phyloP scores from a whole-genome alignment of 2,329 filamentous ascomycete genomes.

The Venturia effusa region DNA sequence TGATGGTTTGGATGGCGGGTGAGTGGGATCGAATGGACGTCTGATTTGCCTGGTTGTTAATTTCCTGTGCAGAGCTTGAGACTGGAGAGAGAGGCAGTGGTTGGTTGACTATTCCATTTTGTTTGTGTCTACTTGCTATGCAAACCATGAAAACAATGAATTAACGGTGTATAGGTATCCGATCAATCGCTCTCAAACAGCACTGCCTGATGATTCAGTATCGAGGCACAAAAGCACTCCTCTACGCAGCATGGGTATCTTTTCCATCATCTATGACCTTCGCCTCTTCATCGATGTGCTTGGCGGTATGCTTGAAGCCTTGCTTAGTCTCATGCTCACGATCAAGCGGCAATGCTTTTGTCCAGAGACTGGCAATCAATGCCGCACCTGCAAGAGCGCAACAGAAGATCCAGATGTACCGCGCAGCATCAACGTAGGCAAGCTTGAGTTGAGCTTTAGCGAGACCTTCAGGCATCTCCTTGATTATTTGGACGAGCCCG shows the following conservation, averaged over 20 bases:
- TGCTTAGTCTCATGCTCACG: slow-evolving; percentile 13
- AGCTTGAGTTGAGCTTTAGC: slow-evolving; percentile 35
- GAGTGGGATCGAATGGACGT: too few species aligned
- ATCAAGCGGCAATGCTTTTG: slow-evolving; percentile 28
- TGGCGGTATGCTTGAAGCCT: slow-evolving; percentile 10
- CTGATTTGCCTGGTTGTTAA: too few species aligned
- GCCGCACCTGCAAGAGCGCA: slow-evolving; percentile 41
- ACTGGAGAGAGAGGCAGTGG: too few species aligned
- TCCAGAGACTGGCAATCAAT: slow-evolving; percentile 41
- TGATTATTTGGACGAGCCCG: slow-evolving; percentile 48
- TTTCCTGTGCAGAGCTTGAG: too few species aligned
- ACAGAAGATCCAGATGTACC: slow-evolving; percentile 46
- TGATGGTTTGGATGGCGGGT: too few species aligned
- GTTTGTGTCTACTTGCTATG: too few species aligned
- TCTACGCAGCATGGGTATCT: background rate
- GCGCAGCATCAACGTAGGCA: slow-evolving; percentile 44
- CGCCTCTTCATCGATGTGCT: slow-evolving; percentile 8
- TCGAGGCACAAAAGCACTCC: too few species aligned
- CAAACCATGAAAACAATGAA: too few species aligned
- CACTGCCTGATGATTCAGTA: too few species aligned
- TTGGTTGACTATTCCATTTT: too few species aligned
- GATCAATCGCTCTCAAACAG: too few species aligned
- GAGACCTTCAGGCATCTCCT: slow-evolving; percentile 35
- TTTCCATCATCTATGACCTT: background rate
- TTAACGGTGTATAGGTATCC: too few species aligned